phyloP scores from a whole-genome alignment of 192 early-diverging fungal species.

The Rhizoclosmatium globosum region DNA sequence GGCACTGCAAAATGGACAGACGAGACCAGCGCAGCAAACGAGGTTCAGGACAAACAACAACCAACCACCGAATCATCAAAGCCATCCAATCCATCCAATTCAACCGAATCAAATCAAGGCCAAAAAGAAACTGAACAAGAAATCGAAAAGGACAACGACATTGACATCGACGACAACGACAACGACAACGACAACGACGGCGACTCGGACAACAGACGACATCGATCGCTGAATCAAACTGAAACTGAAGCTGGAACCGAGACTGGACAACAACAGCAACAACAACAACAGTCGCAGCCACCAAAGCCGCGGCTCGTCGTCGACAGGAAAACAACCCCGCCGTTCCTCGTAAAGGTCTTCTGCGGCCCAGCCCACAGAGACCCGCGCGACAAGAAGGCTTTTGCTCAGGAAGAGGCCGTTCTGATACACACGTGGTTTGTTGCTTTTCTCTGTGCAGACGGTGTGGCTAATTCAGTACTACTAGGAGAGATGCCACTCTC shows the following conservation, averaged over 20 bases:
- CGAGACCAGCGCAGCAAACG: background rate
- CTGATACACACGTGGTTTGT: constrained; percentile 6
- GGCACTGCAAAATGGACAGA: background rate
- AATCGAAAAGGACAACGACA: background rate
- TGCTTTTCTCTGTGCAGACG: background rate
- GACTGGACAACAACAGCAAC: background rate
- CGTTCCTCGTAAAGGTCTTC: constrained; percentile 14
- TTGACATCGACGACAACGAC: constrained; percentile 5
- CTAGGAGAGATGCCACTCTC: constrained; percentile 25
- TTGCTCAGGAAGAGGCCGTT: background rate
- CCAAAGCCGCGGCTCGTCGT: background rate
- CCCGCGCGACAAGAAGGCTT: background rate
- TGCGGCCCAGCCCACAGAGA: background rate
- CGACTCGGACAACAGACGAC: background rate
- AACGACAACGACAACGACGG: constrained; percentile 1
- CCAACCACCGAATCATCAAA: too few species aligned
- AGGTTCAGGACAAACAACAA: too few species aligned
- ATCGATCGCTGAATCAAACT: background rate
- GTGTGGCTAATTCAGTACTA: background rate
- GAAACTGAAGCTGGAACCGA: constrained; percentile 7
- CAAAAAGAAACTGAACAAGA: background rate
- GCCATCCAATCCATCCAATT: too few species aligned
- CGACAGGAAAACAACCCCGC: background rate
- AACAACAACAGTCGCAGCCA: background rate
- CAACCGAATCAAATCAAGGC: background rate